Evolutionary conservation across 805 yeast species (phyloP).

Genomic region (Lipomyces anomalus): DNA sequence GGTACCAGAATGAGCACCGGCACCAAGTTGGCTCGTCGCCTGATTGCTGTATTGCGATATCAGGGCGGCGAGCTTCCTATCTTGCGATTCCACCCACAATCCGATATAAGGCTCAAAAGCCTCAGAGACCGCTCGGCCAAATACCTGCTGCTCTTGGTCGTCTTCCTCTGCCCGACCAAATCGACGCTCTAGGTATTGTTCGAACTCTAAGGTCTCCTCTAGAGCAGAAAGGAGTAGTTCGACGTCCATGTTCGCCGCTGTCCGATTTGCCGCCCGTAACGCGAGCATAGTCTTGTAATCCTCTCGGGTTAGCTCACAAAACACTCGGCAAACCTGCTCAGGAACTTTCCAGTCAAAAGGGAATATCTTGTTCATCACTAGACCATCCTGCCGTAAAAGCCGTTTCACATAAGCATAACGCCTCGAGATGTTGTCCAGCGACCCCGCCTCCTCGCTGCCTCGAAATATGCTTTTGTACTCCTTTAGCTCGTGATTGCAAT

Average conservation of each 20-base stretch:
- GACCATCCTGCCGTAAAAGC: slow-evolving; percentile 54
- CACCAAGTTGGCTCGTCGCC: slow-evolving; percentile 44
- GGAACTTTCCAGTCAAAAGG: slow-evolving; percentile 70
- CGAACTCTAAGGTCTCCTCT: slow-evolving; percentile 78
- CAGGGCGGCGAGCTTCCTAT: slow-evolving; percentile 53
- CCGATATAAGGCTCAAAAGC: slow-evolving; percentile 81
- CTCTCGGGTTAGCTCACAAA: slow-evolving; percentile 62
- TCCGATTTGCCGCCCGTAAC: slow-evolving; percentile 18
- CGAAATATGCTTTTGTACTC: slow-evolving; percentile 75
- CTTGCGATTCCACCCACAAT: slow-evolving; percentile 85
- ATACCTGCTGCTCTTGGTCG: slow-evolving; percentile 29
- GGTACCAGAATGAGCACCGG: slow-evolving; percentile 20
- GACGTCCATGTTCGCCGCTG: slow-evolving; percentile 47
- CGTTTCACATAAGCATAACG: slow-evolving; percentile 78
- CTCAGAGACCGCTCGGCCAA: slow-evolving; percentile 46
- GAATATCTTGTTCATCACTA: slow-evolving; percentile 50
- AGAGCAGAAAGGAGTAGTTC: slow-evolving; percentile 63
- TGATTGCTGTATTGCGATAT: slow-evolving; percentile 59
- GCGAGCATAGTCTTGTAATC: slow-evolving; percentile 54
- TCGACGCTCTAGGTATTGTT: slow-evolving; percentile 58
- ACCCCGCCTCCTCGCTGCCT: slow-evolving; percentile 85
- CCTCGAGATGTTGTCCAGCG: slow-evolving; percentile 77
- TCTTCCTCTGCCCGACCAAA: slow-evolving; percentile 35
- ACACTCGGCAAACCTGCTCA: slow-evolving; percentile 51
- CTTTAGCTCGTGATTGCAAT: slow-evolving; percentile 57